Percentiles rank a stretch among this genome's conserved stretches.
phyloP scores from a whole-genome alignment of 2,329 filamentous ascomycete genomes.

The Xylariales sp. region DNA sequence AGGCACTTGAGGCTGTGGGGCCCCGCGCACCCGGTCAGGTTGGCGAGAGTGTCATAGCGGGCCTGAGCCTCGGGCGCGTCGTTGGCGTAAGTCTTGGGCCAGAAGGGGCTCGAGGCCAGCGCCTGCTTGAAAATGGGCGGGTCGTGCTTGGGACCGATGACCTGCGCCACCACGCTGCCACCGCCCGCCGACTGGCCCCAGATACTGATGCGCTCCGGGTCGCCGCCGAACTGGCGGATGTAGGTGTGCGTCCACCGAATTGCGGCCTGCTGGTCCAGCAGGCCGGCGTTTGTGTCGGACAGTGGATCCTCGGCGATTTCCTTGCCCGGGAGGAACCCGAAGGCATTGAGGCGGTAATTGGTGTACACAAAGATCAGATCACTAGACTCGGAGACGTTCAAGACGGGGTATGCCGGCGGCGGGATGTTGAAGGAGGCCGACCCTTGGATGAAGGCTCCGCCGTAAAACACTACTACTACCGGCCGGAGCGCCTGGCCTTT shows the following conservation, averaged over 20 bases:
- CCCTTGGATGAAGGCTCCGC: constrained; percentile 58
- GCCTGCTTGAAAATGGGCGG: constrained; percentile 45
- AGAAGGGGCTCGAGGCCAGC: constrained; percentile 47
- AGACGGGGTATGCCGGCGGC: constrained; percentile 51
- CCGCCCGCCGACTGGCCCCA: constrained; percentile 54
- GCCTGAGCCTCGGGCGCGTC: constrained; percentile 45
- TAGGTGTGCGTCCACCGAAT: constrained; percentile 44
- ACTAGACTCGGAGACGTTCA: constrained; percentile 47
- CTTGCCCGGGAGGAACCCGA: constrained; percentile 49
- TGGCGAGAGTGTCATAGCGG: constrained; percentile 42
- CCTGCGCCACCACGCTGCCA: constrained; percentile 47
- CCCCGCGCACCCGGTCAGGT: constrained; percentile 41
- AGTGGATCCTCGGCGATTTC: constrained; percentile 35
- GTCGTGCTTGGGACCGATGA: constrained; percentile 36
- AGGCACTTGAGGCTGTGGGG: constrained; percentile 48
- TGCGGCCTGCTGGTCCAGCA: constrained; percentile 43
- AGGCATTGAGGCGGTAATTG: constrained; percentile 54
- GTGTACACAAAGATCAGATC: constrained; percentile 42
- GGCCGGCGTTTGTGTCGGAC: constrained; percentile 46
- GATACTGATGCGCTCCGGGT: constrained; percentile 41
- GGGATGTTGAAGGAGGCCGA: constrained; percentile 50
- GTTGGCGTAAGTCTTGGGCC: constrained; percentile 54
- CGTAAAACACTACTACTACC: constrained; percentile 57
- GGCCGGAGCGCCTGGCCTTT: constrained; percentile 40
- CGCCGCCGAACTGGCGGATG: constrained; percentile 44